Percentiles rank a stretch among this genome's conserved stretches.
These are phyloP conservation scores for Fusarium globosum DNA, from an alignment of 2,329 filamentous ascomycete species.

Conservation along the genomic window DNA sequence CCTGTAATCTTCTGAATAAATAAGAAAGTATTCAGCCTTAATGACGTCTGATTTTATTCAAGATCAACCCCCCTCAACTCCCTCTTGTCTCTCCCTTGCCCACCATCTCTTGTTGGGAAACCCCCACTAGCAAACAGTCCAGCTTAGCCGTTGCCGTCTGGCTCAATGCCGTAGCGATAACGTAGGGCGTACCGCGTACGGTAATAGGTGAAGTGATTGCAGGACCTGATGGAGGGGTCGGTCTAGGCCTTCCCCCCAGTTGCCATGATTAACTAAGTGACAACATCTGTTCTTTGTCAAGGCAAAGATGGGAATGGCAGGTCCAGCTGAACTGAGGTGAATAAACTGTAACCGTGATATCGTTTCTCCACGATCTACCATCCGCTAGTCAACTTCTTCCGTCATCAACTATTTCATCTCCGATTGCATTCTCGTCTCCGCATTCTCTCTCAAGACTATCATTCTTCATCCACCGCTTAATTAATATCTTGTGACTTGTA, in stretches of 20 bases:
- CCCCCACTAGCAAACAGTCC: slow-evolving; percentile 27
- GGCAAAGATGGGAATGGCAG: not conserved
- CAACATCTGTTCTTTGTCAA: slow-evolving; percentile 14
- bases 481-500: slow-evolving; percentile 16
- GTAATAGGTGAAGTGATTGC: not conserved
- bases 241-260: slow-evolving; percentile 11
- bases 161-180: slow-evolving; percentile 17
- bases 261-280: slow-evolving; percentile 28
- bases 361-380: not conserved
- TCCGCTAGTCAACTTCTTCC: not conserved
- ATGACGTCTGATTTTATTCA: not conserved
- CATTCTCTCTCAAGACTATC: not conserved
- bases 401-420: not conserved
- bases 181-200: not conserved
- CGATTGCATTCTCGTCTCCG: not conserved
- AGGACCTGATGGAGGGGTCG: slow-evolving; percentile 1
- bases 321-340: slow-evolving; percentile 13
- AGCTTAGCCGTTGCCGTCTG: slow-evolving; percentile 16
- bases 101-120: not conserved
- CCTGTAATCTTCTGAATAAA: not conserved
- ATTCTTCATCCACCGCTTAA: slow-evolving; percentile 3
- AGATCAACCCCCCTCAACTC: not conserved
- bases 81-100: not conserved
- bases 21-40: too few relatives aligned
- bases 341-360: slow-evolving; percentile 2